Percentiles rank a stretch among this genome's conserved stretches.
phyloP scores from a whole-genome alignment of 768 basidiomycete species.

The Hortiboletus flavorubellus region DNA sequence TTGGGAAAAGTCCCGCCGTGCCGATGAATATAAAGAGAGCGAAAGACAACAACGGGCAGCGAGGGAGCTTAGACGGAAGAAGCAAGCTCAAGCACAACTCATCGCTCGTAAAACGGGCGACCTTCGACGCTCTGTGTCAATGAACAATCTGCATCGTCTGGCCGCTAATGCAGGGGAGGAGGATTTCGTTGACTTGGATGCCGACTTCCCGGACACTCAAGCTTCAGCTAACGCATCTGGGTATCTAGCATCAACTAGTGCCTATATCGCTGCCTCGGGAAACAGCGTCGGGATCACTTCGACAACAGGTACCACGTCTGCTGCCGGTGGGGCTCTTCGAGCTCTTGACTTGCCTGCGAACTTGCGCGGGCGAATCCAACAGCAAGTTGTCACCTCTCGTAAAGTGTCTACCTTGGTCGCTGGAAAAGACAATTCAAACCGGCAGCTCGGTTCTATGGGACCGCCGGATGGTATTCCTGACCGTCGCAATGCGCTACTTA shows the following conservation, averaged over 20 bases:
- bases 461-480: constrained; percentile 62
- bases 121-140: constrained; percentile 69
- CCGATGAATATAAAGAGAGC: constrained; percentile 37
- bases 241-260: constrained; percentile 55
- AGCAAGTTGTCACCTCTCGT: constrained; percentile 66
- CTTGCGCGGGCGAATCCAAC: constrained; percentile 54
- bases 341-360: constrained; percentile 49
- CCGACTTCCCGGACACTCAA: constrained; percentile 31
- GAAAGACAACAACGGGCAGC: constrained; percentile 26
- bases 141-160: constrained; percentile 70
- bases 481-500: constrained; percentile 45
- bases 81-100: constrained; percentile 28
- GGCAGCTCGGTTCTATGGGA: constrained; percentile 50
- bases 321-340: constrained; percentile 43
- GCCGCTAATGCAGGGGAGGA: constrained; percentile 40
- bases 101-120: constrained; percentile 42
- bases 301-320: constrained; percentile 82
- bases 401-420: constrained; percentile 37
- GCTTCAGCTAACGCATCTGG: constrained; percentile 70
- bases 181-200: constrained; percentile 42
- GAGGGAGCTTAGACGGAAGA: constrained; percentile 28
- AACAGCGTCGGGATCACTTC: constrained; percentile 94
- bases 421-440: constrained; percentile 26
- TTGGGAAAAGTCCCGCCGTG: constrained; percentile 54
- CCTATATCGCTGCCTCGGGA: constrained; percentile 88